Base-by-base conservation (phyloP, 148 eudicot species). In the Vaccinium vitisidaea region DNA sequence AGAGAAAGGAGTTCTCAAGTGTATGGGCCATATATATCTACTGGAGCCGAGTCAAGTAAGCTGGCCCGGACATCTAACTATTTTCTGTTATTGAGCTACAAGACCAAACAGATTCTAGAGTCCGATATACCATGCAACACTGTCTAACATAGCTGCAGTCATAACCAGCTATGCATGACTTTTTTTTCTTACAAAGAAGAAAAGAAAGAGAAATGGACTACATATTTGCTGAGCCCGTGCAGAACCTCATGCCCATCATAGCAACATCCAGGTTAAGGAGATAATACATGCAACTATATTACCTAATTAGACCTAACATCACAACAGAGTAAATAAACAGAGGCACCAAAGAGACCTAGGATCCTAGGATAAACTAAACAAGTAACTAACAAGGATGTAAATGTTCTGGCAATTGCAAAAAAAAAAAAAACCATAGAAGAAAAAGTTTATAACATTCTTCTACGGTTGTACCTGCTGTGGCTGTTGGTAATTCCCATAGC, bases 401-500 rank as follows among this genome's bases (percentile, higher is more conserved):
- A 49, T 46, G 55, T 48, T 76, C 39, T 76, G 16, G 73, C 6
- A 27, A 48, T 58, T 39, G 6, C 63, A 80, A 36, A 25, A 80
- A 36, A 2, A 3, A 32, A 36, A 36, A 36, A 80, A 54, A 36
- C 8, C 21, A 5, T 32, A 54, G 2, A 49, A 79, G 67, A 21
- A 79, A 55, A 50, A 55, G 53, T 36, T 36, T 83, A 30, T 43
- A 49, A 48, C 39, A 73, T 73, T 19, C 80, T 54, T 80, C 85
- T 36, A 36, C 39, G 39, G 39, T 36, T 36, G 39, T 78, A 95
- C 98, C 98, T 97, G 98, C 86, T 94, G 99, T 2, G 93, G 92
- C 85, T 97, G 99, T 84, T 94, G 98, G 87, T 92, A 97, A 80
- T 93, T 94, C 75, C 91, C 93, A 90, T 97, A 95, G 77, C 95